phyloP scores from a whole-genome alignment of 78 protist genomes.

The Dictyostelium purpureum region DNA sequence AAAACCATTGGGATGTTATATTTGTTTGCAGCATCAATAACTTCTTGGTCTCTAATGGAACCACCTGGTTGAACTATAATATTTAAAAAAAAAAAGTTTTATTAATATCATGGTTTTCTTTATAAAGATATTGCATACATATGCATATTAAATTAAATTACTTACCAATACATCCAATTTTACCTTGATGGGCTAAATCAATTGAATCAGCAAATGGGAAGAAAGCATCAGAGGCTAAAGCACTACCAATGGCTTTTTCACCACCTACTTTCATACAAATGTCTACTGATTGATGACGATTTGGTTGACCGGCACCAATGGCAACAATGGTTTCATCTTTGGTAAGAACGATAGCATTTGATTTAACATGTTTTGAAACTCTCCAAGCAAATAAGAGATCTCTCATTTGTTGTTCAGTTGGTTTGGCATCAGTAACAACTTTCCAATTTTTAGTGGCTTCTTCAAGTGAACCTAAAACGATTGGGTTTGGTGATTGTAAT shows the following conservation, averaged over 20 bases:
- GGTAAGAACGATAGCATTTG: conserved; percentile 75
- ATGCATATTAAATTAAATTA: no score
- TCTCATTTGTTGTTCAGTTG: conserved; percentile 62
- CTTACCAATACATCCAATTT: conserved; percentile 46
- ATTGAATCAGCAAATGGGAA: conserved; percentile 85
- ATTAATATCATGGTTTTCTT: neutral
- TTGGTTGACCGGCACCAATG: conserved; percentile 84
- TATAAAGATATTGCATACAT: neutral
- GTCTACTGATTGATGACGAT: conserved; percentile 59
- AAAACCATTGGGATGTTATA: conserved; percentile 67
- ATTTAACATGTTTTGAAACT: conserved; percentile 73
- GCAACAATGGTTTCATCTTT: conserved; percentile 61
- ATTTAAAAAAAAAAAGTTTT: no score
- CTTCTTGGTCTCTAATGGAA: conserved; percentile 72
- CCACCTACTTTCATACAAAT: conserved; percentile 67
- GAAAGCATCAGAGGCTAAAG: conserved; percentile 81
- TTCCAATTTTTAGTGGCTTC: conserved; percentile 58
- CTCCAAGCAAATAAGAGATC: conserved; percentile 75
- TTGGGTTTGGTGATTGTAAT: conserved; percentile 69
- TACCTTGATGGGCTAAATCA: conserved; percentile 42
- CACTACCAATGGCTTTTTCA: conserved; percentile 54
- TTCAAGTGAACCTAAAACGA: conserved; percentile 20
- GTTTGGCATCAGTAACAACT: conserved; percentile 36
- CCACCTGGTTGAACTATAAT: conserved; percentile 87
- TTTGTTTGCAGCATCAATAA: conserved; percentile 71